A percentile compares a stretch with the other conserved stretches of the same genome.
Conservation (phyloP, 2,329 filamentous ascomycete species). For the Coniochaeta sp. region DNA sequence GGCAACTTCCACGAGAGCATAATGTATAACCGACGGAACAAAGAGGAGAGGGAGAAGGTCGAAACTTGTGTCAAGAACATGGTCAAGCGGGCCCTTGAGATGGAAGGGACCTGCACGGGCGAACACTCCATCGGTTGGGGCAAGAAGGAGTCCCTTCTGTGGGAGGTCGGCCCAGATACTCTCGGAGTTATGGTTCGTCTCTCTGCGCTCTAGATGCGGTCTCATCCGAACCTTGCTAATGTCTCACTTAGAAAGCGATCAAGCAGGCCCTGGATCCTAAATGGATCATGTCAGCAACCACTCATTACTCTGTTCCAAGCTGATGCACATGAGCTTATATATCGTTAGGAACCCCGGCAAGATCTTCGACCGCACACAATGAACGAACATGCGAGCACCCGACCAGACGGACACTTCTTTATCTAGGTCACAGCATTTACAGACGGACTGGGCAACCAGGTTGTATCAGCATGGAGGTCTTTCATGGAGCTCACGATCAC, state of each 20-base stretch:
- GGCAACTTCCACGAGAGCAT: conserved; percentile 94
- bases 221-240: background rate
- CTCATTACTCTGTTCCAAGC: background rate
- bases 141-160: conserved; percentile 72
- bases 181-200: conserved; percentile 63
- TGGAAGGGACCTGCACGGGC: conserved; percentile 90
- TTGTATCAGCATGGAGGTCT: background rate
- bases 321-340: background rate
- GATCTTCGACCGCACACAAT: conserved; percentile 62
- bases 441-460: background rate
- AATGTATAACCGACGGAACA: conserved; percentile 69
- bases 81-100: conserved; percentile 82
- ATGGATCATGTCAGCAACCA: conserved; percentile 59
- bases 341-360: conserved; percentile 66
- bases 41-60: conserved; percentile 65
- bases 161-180: conserved; percentile 74
- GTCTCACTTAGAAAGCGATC: conserved; percentile 46
- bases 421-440: background rate
- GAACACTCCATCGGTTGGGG: conserved; percentile 83
- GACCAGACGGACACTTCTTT: background rate
- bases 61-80: conserved; percentile 81
- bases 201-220: background rate
- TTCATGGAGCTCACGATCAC: background rate
- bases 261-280: conserved; percentile 77
- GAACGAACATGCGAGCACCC: background rate